Percentiles rank a stretch among this genome's conserved stretches.
Conservation (phyloP, 163 green algal genomes). For the Picocystis sp. region DNA sequence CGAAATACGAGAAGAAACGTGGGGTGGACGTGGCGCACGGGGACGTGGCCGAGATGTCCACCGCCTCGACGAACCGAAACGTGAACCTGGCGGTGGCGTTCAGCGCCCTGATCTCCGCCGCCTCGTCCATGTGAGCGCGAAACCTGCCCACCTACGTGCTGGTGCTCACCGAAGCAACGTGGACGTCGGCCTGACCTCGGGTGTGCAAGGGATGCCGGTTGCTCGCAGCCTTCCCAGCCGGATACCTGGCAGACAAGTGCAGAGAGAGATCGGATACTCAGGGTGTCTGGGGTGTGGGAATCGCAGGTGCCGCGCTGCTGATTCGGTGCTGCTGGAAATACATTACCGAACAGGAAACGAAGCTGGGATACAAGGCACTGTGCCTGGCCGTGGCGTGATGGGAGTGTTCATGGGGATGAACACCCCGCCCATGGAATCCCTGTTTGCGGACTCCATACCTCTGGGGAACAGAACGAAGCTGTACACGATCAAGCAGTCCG, state of each 20-base stretch:
- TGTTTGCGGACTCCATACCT: conserved; percentile 1
- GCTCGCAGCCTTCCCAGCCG: conserved; percentile 1
- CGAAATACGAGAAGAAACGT: too few relatives aligned
- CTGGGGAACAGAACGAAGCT: neutral
- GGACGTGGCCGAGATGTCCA: too few relatives aligned
- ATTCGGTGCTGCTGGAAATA: neutral
- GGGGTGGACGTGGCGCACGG: too few relatives aligned
- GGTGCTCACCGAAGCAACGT: neutral
- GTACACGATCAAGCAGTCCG: neutral
- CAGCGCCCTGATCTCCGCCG: neutral
- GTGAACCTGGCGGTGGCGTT: conserved; percentile 5
- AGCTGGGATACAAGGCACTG: neutral
- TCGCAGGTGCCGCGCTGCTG: neutral
- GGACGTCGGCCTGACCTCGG: conserved; percentile 1
- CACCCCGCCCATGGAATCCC: neutral
- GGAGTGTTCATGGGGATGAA: conserved; percentile 5
- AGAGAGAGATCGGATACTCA: neutral
- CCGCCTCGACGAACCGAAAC: neutral
- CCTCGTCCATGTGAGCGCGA: neutral
- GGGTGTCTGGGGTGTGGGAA: neutral
- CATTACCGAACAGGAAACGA: neutral
- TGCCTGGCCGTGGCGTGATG: neutral
- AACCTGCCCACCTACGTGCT: conserved; percentile 1
- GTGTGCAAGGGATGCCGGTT: neutral
- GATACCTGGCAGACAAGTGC: neutral